Percentiles rank a stretch among this genome's conserved stretches.
Conservation (phyloP, 2,329 filamentous ascomycete species). For the Amesomyces nigricolor region DNA sequence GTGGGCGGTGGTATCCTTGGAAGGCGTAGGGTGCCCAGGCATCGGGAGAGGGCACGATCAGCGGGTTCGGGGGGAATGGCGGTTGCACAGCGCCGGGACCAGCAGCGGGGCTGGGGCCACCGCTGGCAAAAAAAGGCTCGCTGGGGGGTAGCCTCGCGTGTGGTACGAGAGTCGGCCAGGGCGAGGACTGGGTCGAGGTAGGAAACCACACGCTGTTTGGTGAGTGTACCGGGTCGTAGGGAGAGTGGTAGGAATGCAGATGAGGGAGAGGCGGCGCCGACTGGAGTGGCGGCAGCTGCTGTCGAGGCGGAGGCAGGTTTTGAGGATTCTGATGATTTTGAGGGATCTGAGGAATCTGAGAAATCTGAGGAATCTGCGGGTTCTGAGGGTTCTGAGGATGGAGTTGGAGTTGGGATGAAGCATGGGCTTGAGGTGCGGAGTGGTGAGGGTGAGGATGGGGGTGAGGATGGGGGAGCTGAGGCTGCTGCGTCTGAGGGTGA, state of each 20-base stretch:
- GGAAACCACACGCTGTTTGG: conserved; percentile 4
- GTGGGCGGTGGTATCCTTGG: conserved; percentile 6
- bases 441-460: conserved; percentile 8
- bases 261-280: conserved; percentile 5
- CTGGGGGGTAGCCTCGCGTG: background rate
- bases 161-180: conserved; percentile 3
- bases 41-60: conserved; percentile 6
- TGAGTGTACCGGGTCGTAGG: conserved; percentile 13
- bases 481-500: conserved; percentile 11
- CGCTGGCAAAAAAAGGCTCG: conserved; percentile 6
- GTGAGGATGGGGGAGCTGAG: conserved; percentile 11
- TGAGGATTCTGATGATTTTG: background rate
- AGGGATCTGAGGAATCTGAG: background rate
- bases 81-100: conserved; percentile 11
- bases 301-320: background rate
- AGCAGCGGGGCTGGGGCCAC: background rate
- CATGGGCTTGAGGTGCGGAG: conserved; percentile 1
- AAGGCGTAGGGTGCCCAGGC: background rate
- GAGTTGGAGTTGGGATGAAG: conserved; percentile 9
- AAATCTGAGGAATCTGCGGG: no score
- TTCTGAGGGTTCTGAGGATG: background rate
- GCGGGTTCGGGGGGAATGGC: conserved; percentile 3
- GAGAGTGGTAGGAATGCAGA: background rate
- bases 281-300: conserved; percentile 3
- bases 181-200: background rate